Base-by-base conservation (phyloP, 257 asterid genomes). In the Linaria vulgaris region DNA sequence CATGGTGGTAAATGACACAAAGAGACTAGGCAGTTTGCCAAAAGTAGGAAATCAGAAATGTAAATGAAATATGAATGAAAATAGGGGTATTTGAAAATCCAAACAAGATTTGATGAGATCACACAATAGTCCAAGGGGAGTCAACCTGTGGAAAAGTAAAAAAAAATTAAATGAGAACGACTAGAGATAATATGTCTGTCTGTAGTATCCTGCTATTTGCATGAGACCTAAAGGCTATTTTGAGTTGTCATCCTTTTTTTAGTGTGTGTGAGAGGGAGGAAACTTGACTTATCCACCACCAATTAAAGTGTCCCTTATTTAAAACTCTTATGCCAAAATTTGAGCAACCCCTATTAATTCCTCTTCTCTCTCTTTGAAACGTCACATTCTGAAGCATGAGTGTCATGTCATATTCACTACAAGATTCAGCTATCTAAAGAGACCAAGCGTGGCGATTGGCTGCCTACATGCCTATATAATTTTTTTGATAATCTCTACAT, bases 361-460 rank as follows among this genome's bases (percentile, higher is more conserved):
- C 45, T n/a, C 0, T 11, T 27, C 46, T 60, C 70, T 67, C 58
- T 69, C 60, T 55, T 59, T 67, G 78, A 74, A 25, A 67, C 25
- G 77, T 80, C 85, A 52, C 54, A 65, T 50, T 76, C 82, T 69
- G 19, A 58, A 59, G 85, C 85, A 77, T 79, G 79, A 63, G 53
- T 64, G 85, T 79, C 79, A 73, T 66, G 85, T 79, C 85, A 74
- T 76, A 76, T 70, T 76, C 82, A 77, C 70, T 17, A 37, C 52
- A 21, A 58, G 61, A 79, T 75, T 69, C 72, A 53, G 45, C 72
- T 61, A 47, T 41, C 68, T 27, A 27, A 27, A 27, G 6, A 27
- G 34, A 27, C 34, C 3, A 24, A 51, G 23, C 23, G 24, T 38
- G 39, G 59, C 17, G 27, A 27, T 27, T 27, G 34, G 34, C 34